These are phyloP conservation scores for Trametes sp. DNA, from an alignment of 1,284 basidiomycete genomes.

Conservation along the genomic window DNA sequence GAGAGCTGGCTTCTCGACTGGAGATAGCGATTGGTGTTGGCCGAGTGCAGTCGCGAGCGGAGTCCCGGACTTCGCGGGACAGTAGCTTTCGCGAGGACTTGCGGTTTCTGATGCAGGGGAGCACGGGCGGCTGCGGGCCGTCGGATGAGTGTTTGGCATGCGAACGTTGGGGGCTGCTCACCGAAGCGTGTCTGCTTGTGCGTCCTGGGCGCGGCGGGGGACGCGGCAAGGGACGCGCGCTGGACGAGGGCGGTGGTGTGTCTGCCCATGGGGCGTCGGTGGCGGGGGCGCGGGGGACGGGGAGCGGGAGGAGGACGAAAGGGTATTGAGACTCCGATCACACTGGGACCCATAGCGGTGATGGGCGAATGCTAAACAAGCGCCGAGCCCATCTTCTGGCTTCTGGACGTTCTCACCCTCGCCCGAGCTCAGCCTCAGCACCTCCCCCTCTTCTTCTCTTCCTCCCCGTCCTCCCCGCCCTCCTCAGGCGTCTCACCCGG, in stretches of 20 bases:
- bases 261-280: conserved; percentile 29
- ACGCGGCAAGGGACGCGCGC: conserved; percentile 27
- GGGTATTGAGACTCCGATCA: conserved; percentile 12
- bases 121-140: conserved; percentile 24
- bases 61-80: conserved; percentile 24
- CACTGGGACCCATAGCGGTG: conserved; percentile 1
- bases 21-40: conserved; percentile 35
- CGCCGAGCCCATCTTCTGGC: background rate
- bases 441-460: conserved; percentile 19
- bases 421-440: conserved; percentile 4
- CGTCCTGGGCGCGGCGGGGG: conserved; percentile 20
- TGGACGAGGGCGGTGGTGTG: conserved; percentile 32
- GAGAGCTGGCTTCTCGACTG: conserved; percentile 26
- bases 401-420: conserved; percentile 10
- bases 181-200: conserved; percentile 29
- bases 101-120: conserved; percentile 26
- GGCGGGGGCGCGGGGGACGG: background rate
- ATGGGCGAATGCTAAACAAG: background rate
- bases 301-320: conserved; percentile 2
- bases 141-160: conserved; percentile 21
- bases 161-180: conserved; percentile 17
- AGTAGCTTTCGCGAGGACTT: conserved; percentile 23
- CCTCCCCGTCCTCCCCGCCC: conserved; percentile 27
- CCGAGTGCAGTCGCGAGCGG: conserved; percentile 29
- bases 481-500: conserved; percentile 11